These are phyloP conservation scores for Suhomyces atakaporum DNA, from an alignment of 1,139 yeast genomes.

Conservation along the genomic window DNA sequence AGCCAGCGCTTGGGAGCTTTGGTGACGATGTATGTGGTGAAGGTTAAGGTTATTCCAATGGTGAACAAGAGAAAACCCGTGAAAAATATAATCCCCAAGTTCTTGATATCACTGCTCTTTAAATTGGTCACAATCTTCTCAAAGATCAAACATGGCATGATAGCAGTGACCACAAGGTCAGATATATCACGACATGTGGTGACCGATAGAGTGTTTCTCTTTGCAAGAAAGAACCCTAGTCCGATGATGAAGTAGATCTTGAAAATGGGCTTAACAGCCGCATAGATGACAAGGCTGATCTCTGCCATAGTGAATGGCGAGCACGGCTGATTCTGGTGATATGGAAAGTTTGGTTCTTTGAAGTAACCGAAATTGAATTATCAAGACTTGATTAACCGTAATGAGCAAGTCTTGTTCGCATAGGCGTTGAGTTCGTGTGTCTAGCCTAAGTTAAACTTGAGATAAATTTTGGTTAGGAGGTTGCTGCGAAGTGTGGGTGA, in stretches of 20 bases:
- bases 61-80: slow-evolving; percentile 49
- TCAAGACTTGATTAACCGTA: too few relatives aligned
- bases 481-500: too few relatives aligned
- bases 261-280: slow-evolving; percentile 83
- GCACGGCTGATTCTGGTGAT: too few relatives aligned
- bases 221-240: slow-evolving; percentile 69
- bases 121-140: slow-evolving; percentile 72
- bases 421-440: too few relatives aligned
- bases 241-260: slow-evolving; percentile 78
- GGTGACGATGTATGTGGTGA: slow-evolving; percentile 34
- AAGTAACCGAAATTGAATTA: too few relatives aligned
- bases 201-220: slow-evolving; percentile 65
- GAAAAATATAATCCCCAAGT: slow-evolving; percentile 71
- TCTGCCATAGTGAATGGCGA: not conserved
- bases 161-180: slow-evolving; percentile 66
- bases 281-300: slow-evolving; percentile 71
- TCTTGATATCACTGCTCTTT: slow-evolving; percentile 69
- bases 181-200: slow-evolving; percentile 76
- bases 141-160: slow-evolving; percentile 79
- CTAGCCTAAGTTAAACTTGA: too few relatives aligned
- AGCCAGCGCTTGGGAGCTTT: slow-evolving; percentile 71
- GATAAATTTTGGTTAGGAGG: too few relatives aligned
- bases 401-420: too few relatives aligned
- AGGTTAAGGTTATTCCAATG: slow-evolving; percentile 40
- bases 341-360: not conserved